Evolutionary conservation across 164 flowering plant species (phyloP).

Genomic region (Chimonanthus praecox): DNA sequence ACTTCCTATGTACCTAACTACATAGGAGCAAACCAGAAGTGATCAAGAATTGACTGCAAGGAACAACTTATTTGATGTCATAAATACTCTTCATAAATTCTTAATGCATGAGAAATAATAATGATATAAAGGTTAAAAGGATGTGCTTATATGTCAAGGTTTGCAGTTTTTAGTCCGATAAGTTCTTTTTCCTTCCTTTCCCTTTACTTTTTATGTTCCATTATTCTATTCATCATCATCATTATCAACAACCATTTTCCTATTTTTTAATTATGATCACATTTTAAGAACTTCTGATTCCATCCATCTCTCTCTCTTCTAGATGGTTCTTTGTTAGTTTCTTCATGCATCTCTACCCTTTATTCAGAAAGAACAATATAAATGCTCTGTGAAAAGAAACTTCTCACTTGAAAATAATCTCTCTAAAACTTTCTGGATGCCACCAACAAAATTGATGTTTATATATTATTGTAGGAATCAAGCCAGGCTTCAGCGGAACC

Average conservation of each 20-base stretch:
- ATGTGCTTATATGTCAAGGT: no score
- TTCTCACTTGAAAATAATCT: no score
- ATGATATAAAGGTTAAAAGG: no score
- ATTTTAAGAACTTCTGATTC: no score
- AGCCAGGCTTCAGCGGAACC: conserved; percentile 76
- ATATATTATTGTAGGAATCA: conserved; percentile 51
- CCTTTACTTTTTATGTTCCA: not conserved
- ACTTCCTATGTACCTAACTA: not conserved
- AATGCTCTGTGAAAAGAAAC: no score
- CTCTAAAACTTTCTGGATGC: not conserved
- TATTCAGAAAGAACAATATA: no score
- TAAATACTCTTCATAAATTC: no score
- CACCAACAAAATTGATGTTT: not conserved
- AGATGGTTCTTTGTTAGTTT: not conserved
- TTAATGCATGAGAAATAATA: not conserved
- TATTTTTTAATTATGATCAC: no score
- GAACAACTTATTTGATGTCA: not conserved
- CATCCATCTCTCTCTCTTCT: not conserved
- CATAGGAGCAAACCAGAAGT: not conserved
- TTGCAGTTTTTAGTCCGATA: not conserved
- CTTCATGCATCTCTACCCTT: not conserved
- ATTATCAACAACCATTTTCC: no score
- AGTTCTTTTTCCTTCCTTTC: not conserved
- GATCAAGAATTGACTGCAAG: not conserved
- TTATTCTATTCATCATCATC: not conserved